These are phyloP conservation scores for Musa troglodytarum DNA, from an alignment of 176 grass and related monocot species.

Conservation along the genomic window DNA sequence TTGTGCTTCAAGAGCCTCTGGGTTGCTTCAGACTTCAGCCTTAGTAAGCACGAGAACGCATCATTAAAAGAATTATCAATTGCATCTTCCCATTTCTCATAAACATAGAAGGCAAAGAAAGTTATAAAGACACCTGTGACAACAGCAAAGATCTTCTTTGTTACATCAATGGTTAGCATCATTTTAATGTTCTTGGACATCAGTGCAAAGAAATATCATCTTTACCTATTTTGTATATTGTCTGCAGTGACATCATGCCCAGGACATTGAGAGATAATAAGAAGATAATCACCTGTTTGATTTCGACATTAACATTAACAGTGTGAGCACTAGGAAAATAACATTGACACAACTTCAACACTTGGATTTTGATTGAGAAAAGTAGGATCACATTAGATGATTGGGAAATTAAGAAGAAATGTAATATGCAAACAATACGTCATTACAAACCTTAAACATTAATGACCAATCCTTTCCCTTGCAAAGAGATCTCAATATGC, in stretches of 20 bases:
- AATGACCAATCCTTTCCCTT: conserved; percentile 86
- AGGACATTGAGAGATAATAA: conserved; percentile 64
- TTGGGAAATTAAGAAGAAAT: conserved; percentile 13
- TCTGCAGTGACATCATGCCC: conserved; percentile 49
- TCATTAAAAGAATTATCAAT: conserved; percentile 47
- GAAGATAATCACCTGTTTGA: conserved; percentile 50
- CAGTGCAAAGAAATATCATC: not conserved
- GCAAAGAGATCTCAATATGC: conserved; percentile 70
- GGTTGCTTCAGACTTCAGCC: conserved; percentile 35
- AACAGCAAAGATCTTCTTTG: not conserved
- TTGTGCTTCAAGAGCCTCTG: conserved; percentile 40
- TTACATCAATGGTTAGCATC: not conserved
- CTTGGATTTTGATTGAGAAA: conserved; percentile 1
- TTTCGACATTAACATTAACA: not conserved
- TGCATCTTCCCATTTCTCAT: conserved; percentile 80
- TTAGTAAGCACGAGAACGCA: conserved; percentile 29
- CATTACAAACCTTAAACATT: conserved; percentile 47
- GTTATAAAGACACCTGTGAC: conserved; percentile 52
- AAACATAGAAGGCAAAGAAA: conserved; percentile 64
- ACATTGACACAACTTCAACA: not conserved
- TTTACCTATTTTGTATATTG: conserved; percentile 75
- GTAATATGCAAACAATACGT: not conserved
- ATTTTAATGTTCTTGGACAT: not conserved
- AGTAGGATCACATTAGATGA: conserved; percentile 10
- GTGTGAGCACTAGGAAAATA: conserved; percentile 12